These are phyloP conservation scores for Penicillium desertorum DNA, from an alignment of 495 filamentous ascomycete genomes.

Conservation along the genomic window DNA sequence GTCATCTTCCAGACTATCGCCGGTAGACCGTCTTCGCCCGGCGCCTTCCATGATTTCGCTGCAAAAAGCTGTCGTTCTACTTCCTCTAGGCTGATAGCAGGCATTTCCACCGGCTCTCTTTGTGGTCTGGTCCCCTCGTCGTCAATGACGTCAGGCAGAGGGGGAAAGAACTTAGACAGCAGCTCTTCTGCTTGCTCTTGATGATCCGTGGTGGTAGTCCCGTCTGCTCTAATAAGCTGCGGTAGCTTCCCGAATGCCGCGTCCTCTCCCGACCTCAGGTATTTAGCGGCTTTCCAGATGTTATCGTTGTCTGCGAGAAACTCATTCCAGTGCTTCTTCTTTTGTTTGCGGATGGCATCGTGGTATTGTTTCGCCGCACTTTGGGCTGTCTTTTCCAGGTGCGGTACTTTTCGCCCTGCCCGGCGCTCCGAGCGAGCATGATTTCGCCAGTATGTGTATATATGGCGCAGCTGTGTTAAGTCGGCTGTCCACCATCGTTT, in stretches of 20 bases:
- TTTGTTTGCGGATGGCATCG: conserved; percentile 27
- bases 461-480: conserved; percentile 11
- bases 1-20: conserved; percentile 31
- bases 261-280: conserved; percentile 23
- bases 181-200: neutral
- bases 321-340: conserved; percentile 29
- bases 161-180: no score
- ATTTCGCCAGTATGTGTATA: no score
- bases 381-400: conserved; percentile 21
- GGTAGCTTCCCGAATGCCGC: conserved; percentile 22
- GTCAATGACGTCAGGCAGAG: conserved; percentile 20
- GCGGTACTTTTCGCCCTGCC: neutral
- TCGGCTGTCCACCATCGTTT: conserved; percentile 22
- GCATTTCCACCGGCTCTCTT: conserved; percentile 23
- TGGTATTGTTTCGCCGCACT: conserved; percentile 25
- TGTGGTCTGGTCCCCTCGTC: conserved; percentile 22
- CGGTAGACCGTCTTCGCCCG: conserved; percentile 14
- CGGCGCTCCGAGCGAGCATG: no score
- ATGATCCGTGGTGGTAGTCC: no score
- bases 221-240: no score
- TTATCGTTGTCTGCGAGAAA: conserved; percentile 30
- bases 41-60: conserved; percentile 18
- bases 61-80: conserved; percentile 19
- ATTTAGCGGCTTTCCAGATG: conserved; percentile 29
- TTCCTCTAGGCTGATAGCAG: conserved; percentile 24